Evolutionary conservation across 257 asterid species (phyloP), one percentile per base, ranked within the genome.

Genomic region (Forsythia suspensa): DNA sequence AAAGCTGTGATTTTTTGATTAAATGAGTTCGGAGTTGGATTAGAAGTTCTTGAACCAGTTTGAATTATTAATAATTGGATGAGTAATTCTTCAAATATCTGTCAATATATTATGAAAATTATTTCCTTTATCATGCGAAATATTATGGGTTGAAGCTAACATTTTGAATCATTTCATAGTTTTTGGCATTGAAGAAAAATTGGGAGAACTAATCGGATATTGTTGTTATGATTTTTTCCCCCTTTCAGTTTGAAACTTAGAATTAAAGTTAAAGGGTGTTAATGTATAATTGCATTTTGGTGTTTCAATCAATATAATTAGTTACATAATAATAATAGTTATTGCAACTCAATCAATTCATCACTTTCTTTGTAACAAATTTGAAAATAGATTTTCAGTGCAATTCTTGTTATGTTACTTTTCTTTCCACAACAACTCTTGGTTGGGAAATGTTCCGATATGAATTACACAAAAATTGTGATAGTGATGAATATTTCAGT

Each of bases 401-500:
- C 10, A 39, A 38, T 43, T 69, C 29, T 69, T 43, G 21, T 16
- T 39, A 21, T 42, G 70, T 12, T 76, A 42, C 73, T 29, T 71
- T 39, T 71, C 38, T 73, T 39, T 59, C 34, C 38, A 7, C 21
- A 3, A 61, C 1, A 1, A 7, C 20, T 61, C n/a, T 65, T 74
- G 70, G 24, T 70, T 39, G 8, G 24, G 52, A 29, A 44, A 24
- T 72, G 20, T 37, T 3, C 21, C 15, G 7, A 43, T 24, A 76
- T 55, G 52, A 66, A 37, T 71, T 73, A 57, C 70, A 70, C 66
- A 74, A 75, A 81, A 42, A 71, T 29, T 73, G 84, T 83, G 84
- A 84, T 82, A 83, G 83, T 85, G 87, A 80, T 66, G 72, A 40
- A 70, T 81, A 20, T 37, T 79, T 83, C 80, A 74, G 87, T 87